Evolutionary conservation across 163 green algal species (phyloP).

Genomic region (Coccomyxa subellipsoidea): DNA sequence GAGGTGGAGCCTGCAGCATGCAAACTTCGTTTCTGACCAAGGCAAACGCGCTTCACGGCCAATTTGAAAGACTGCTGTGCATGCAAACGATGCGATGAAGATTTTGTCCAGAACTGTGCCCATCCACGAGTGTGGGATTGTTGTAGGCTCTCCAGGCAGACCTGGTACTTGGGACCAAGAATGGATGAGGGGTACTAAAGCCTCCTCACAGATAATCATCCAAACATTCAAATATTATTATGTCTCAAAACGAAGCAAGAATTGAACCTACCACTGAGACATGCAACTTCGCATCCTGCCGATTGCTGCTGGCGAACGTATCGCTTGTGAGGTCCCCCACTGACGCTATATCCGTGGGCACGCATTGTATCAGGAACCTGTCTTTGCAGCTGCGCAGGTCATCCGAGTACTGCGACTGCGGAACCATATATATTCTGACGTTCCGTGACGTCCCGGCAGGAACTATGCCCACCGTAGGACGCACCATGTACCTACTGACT

Average conservation of each 20-base stretch:
- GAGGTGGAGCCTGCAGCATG: neutral
- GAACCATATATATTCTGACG: constrained; percentile 5
- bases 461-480: neutral
- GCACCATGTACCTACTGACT: neutral
- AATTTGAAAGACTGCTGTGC: no score
- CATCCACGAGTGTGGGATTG: no score
- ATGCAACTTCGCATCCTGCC: neutral
- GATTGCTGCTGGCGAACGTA: neutral
- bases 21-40: no score
- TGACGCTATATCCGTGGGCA: neutral
- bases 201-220: no score
- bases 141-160: no score
- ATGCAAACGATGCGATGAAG: no score
- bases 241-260: no score
- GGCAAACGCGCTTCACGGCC: no score
- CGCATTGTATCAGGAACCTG: neutral
- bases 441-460: neutral
- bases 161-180: no score
- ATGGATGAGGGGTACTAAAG: no score
- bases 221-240: no score
- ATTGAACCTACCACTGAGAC: neutral
- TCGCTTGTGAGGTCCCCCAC: neutral
- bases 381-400: constrained; percentile 5
- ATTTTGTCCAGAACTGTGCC: no score
- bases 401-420: constrained; percentile 1